Evolutionary conservation across 805 yeast species (phyloP), one percentile per base, ranked within the genome.

Genomic region (Jamesozyma piceae): DNA sequence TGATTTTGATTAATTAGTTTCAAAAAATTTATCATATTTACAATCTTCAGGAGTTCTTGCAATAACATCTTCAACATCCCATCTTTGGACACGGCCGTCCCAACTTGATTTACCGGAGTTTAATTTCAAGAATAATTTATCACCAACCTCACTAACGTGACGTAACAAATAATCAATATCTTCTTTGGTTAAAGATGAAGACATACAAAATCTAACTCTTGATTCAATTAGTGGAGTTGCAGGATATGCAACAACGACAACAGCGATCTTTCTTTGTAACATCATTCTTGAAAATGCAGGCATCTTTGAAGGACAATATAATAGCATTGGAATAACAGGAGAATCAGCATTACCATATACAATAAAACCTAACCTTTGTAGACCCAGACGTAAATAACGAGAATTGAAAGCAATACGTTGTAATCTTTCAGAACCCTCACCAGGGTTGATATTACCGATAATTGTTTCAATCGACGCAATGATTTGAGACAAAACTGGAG

Each of bases 171-270:
- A 74, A 60, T 92, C 99, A 54, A 92, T 75, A 64, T 92, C 99
- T 54, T 84, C 90, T 66, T 92, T 92, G 27, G 95, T 92, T 54
- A 94, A 73, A 1, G 97, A 83, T 0, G 97, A 70, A 42, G 95
- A 82, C 53, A 92, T 81, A 71, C 99, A 92, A 55, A 92, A 77
- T 63, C 99, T 78, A 22, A 87, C 88, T 66, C 98, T 78, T 4
- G 95, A 83, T 30, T 88, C 77, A 35, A 86, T 79, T 51, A 92
- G 72, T 29, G 95, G 95, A 0, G 97, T 90, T 1, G 98, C 98
- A 10, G 99, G 99, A 61, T 92, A 92, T 30, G 97, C 96, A 35
- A 90, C 97, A 49, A 90, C 81, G 29, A 92, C 99, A 38, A 90
- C 89, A 3, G 98, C 98, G 47, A 92, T 80, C 41, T 83, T 83